Conservation (phyloP, 2,329 filamentous ascomycete genomes). For the Fusarium setosum region DNA sequence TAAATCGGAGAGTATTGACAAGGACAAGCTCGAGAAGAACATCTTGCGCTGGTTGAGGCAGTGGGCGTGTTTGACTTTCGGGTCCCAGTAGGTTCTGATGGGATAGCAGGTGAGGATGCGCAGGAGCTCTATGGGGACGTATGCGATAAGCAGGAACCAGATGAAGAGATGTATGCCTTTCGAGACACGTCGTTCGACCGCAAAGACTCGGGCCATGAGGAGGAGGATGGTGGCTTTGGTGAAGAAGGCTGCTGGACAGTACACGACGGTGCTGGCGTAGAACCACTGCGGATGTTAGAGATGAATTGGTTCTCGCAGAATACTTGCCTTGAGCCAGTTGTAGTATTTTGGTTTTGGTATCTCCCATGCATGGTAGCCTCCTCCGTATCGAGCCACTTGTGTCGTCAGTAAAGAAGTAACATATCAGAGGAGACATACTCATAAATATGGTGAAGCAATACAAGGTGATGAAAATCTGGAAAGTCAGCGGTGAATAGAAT, state of each 20-base stretch:
- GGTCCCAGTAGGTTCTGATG: conserved; percentile 54
- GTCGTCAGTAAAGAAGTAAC: neutral
- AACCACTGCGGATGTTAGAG: conserved; percentile 30
- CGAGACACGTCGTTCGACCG: conserved; percentile 24
- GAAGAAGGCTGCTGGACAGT: conserved; percentile 36
- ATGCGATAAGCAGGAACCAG: conserved; percentile 27
- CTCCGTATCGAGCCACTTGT: conserved; percentile 32
- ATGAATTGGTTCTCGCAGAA: too few relatives aligned
- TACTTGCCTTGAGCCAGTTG: conserved; percentile 31
- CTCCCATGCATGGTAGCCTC: conserved; percentile 38
- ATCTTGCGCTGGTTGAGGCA: conserved; percentile 51
- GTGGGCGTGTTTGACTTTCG: conserved; percentile 33
- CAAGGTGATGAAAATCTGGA: conserved; percentile 12
- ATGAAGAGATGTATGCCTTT: conserved; percentile 31
- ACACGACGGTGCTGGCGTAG: conserved; percentile 34
- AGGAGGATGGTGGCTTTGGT: conserved; percentile 38
- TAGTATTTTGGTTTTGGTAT: conserved; percentile 30
- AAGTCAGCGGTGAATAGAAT: neutral
- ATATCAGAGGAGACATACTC: conserved; percentile 13
- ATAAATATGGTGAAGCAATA: conserved; percentile 25
- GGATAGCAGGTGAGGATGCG: conserved; percentile 56
- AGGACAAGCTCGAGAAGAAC: conserved; percentile 28
- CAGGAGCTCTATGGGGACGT: conserved; percentile 43
- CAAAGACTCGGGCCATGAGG: conserved; percentile 37
- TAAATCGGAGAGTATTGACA: conserved; percentile 33